Evolutionary conservation across 257 asterid species (phyloP), one percentile per base, ranked within the genome.

Genomic region (Solanum medicagineum): DNA sequence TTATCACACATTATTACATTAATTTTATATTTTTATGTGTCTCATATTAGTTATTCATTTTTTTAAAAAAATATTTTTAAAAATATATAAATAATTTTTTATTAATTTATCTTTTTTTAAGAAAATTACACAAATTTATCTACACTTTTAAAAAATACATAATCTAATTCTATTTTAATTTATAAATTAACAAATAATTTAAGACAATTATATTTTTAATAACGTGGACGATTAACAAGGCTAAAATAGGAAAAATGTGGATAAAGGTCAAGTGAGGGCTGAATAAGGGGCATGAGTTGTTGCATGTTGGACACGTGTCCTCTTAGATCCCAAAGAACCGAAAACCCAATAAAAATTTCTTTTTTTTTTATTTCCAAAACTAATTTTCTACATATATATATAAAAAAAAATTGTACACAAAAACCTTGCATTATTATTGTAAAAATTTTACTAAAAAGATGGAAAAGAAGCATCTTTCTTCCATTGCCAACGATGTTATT

Each of bases 391-490:
- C 4, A 32, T 32, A 32, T 32, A 32, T 32, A 32, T 2, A 26
- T n/a, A 1, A 0, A 32, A 20, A 13, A 26, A 65, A 13, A 47
- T 45, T 74, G 16, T 13, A 74, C 20, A 22, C 42, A 26, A 74
- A 74, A 74, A 22, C 2, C 36, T 73, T 73, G 56, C n/a, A 73
- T 5, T 73, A n/a, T 74, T 47, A 40, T 10, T 44, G 5, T 73
- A 2, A 73, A 2, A 73, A 13, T 4, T 36, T 69, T 69, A 17
- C 17, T 13, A 10, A 40, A 70, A 42, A 75, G 8, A 92, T 88
- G 95, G 94, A 90, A 88, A 94, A 75, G 87, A 95, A 96, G 86
- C 95, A 92, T 87, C 98, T 95, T 40, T 95, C 99, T 47, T 56
- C 88, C 90, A 87, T 90, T 84, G 95, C 98, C 88, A 91, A 90